Conservation (phyloP, 2,329 filamentous ascomycete species). For the Hyphodiscus sp. region DNA sequence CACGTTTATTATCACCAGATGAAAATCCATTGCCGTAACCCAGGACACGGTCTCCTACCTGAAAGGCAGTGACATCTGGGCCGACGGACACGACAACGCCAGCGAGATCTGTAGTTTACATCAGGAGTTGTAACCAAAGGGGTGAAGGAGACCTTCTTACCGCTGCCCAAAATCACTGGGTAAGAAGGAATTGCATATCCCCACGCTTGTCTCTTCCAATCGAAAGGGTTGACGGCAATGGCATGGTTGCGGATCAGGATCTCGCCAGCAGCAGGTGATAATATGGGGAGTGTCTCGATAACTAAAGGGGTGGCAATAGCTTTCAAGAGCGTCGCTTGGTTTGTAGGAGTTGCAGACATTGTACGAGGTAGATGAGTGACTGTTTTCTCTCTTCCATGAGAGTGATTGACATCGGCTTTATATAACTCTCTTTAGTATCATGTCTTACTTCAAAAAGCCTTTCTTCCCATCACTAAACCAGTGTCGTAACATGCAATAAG, state of each 20-base stretch:
- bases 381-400: too few species aligned
- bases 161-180: constrained; percentile 16
- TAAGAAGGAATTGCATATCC: constrained; percentile 26
- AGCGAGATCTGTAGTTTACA: constrained; percentile 6
- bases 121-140: too few species aligned
- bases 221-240: constrained; percentile 37
- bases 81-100: constrained; percentile 12
- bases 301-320: neutral
- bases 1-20: constrained; percentile 10
- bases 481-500: too few species aligned
- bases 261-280: neutral
- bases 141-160: too few species aligned
- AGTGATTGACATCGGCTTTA: too few species aligned
- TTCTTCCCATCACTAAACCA: too few species aligned
- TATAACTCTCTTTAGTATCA: too few species aligned
- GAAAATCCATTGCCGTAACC: constrained; percentile 25
- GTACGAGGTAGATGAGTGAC: too few species aligned
- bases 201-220: constrained; percentile 28
- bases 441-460: too few species aligned
- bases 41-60: constrained; percentile 24
- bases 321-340: neutral
- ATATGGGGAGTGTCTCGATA: neutral
- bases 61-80: constrained; percentile 5
- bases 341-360: neutral
- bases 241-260: constrained; percentile 26